Evolutionary conservation across 768 basidiomycete genomes (phyloP).

Genomic region (Russula brevipes): DNA sequence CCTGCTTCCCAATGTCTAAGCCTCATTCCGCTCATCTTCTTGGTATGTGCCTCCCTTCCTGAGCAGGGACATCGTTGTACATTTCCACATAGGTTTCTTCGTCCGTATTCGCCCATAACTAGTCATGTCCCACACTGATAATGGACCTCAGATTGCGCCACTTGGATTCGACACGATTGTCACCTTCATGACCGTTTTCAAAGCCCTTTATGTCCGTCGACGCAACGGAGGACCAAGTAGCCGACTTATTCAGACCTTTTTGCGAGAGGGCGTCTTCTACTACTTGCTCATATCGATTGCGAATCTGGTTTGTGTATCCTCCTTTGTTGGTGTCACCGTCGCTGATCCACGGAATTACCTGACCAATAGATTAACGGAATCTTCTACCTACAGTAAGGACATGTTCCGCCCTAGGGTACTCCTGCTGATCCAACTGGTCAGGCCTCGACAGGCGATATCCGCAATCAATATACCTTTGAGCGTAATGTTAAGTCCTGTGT

Average conservation of each 20-base stretch:
- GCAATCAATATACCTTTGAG: conserved; percentile 81
- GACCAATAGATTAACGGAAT: conserved; percentile 61
- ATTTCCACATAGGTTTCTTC: conserved; percentile 33
- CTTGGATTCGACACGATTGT: conserved; percentile 77
- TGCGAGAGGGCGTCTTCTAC: conserved; percentile 83
- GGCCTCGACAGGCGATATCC: conserved; percentile 76
- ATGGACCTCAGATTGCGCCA: conserved; percentile 57
- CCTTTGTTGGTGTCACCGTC: not conserved
- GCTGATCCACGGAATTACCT: conserved; percentile 8
- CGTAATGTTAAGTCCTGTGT: conserved; percentile 75
- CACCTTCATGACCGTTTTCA: conserved; percentile 75
- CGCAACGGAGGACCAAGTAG: conserved; percentile 73
- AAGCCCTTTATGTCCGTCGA: conserved; percentile 71
- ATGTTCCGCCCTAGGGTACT: conserved; percentile 13
- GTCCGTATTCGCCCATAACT: conserved; percentile 20
- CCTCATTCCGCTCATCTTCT: conserved; percentile 80
- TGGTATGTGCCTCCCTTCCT: conserved; percentile 39
- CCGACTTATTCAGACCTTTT: conserved; percentile 75
- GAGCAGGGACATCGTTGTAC: not conserved
- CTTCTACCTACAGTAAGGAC: conserved; percentile 73
- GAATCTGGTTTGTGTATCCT: conserved; percentile 48
- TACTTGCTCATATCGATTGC: conserved; percentile 83
- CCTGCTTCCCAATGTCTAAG: conserved; percentile 77
- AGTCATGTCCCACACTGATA: conserved; percentile 2
- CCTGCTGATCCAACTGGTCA: conserved; percentile 29